Base-by-base conservation (phyloP, 2,329 filamentous ascomycete species). In the Apiospora kogelbergensis region DNA sequence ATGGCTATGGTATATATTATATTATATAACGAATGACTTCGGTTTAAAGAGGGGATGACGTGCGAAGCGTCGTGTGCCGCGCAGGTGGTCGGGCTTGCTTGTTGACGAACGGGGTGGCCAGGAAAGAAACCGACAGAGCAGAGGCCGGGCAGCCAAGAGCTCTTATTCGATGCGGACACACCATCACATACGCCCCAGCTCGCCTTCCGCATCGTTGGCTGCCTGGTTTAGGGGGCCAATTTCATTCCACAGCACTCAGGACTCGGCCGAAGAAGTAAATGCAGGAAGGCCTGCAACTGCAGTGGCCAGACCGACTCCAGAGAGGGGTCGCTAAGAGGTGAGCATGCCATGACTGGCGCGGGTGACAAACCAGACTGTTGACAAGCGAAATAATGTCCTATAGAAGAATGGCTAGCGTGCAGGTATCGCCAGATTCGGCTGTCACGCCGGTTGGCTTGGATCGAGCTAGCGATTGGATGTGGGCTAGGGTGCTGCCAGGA, bases 51-150 rank as follows among this genome's bases (percentile, higher is more conserved):
- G 70, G 79, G 81, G 75, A 81, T 76, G 82, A 84, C 82, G 82
- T 80, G 70, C 76, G 75, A 78, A 80, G 83, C 82, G 82, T 82
- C 83, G 78, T 75, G 76, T 77, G 76, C 79, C 76, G 78, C 82
- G 79, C 69, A 66, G 70, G 75, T 73, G 76, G 75, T 79, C 76
- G 75, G 66, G 70, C 72, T 72, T 68, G 74, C 74, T 73, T 73
- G 72, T 75, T 72, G 72, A 68, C 72, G 64, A 68, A 67, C 57
- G 67, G 65, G 20, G 30, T 37, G 30, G 17, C 53, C 26, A 60
- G 26, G 20, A 30, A 37, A 7, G 33, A 33, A 60, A n/a, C 2
- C 53, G 6, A n/a, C 9, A 17, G 37, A 20, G 2, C 53, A 60
- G 53, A n/a, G 11, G 3, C 30, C 26, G 53, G 53, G 53, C 20